A percentile compares a stretch with the other conserved stretches of the same genome.
phyloP scores from a whole-genome alignment of 805 yeast genomes.

The Metschnikowia reukaufii region DNA sequence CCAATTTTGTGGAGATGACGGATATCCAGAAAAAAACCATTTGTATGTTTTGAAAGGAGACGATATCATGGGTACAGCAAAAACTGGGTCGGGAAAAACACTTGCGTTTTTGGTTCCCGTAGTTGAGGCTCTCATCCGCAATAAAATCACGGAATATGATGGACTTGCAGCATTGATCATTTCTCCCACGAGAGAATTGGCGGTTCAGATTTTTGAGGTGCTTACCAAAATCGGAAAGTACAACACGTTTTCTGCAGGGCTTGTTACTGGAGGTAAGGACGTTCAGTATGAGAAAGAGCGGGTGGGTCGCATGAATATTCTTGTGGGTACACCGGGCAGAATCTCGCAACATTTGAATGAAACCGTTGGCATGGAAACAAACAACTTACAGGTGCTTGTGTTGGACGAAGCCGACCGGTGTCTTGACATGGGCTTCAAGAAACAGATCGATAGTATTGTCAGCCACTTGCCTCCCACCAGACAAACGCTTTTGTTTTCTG shows the following conservation, averaged over 20 bases:
- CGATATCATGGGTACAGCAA: constrained; percentile 85
- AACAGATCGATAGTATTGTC: constrained; percentile 76
- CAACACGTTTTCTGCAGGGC: constrained; percentile 79
- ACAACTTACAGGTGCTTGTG: constrained; percentile 74
- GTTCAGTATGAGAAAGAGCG: constrained; percentile 79
- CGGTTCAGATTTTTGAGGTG: constrained; percentile 88
- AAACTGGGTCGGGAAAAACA: constrained; percentile 90
- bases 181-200: constrained; percentile 91
- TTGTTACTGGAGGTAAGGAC: constrained; percentile 93
- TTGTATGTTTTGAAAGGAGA: constrained; percentile 72
- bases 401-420: constrained; percentile 93
- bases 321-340: constrained; percentile 92
- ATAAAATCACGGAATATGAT: constrained; percentile 77
- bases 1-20: constrained; percentile 79
- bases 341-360: constrained; percentile 88
- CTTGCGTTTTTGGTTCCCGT: constrained; percentile 83
- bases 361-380: constrained; percentile 72
- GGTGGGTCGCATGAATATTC: constrained; percentile 72
- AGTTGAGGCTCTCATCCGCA: constrained; percentile 64
- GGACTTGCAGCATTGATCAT: constrained; percentile 87
- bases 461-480: constrained; percentile 75
- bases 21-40: constrained; percentile 84
- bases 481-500: constrained; percentile 83
- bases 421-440: constrained; percentile 89
- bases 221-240: constrained; percentile 75